Evolutionary conservation across 169 alveolate species (phyloP), one percentile per base, ranked within the genome.

Genomic region (Eimeria tenella): DNA sequence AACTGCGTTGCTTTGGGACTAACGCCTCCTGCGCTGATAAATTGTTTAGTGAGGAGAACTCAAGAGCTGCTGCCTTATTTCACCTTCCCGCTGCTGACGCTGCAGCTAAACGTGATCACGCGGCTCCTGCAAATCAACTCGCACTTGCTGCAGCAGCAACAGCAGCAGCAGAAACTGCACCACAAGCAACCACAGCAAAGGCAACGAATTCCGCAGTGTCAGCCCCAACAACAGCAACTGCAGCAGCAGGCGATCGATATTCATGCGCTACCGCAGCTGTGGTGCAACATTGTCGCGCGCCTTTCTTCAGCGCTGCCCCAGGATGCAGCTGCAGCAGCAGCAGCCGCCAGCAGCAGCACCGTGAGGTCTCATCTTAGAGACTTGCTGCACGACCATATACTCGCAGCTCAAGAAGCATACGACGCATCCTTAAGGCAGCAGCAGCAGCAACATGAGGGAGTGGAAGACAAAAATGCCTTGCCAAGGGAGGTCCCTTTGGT

Each of bases 331-430:
- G 68, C 68, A 10, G 68, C 68, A 58, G 68, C 82, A n/a, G 82
- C 82, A n/a, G 82, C 82, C 6, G 82, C 82, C 49, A 71, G 82
- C 82, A 71, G 82, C 82, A 71, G 19, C 17, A 31, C 82, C 7
- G 17, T 55, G 15, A 21, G 82, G 23, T 25, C 82, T n/a, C 82
- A 50, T 13, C 82, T 71, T 4, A 21, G 82, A 21, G 82, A 71
- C 17, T 13, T 71, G 50, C 82, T 71, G 15, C 82, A 71, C 4
- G 82, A 71, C 82, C 82, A 71, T 71, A 71, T 71, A 15, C 49
- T 71, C 11, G 82, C 82, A 25, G 82, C 82, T 11, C 82, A 71
- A 13, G 82, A 71, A 31, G 82, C 82, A 25, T 71, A 71, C 55
- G 82, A 71, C 82, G 82, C 82, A 5, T 71, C 82, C 19, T 6